Evolutionary conservation across 2,329 filamentous ascomycete species (phyloP).

Genomic region (Pseudofabraea citricarpa): DNA sequence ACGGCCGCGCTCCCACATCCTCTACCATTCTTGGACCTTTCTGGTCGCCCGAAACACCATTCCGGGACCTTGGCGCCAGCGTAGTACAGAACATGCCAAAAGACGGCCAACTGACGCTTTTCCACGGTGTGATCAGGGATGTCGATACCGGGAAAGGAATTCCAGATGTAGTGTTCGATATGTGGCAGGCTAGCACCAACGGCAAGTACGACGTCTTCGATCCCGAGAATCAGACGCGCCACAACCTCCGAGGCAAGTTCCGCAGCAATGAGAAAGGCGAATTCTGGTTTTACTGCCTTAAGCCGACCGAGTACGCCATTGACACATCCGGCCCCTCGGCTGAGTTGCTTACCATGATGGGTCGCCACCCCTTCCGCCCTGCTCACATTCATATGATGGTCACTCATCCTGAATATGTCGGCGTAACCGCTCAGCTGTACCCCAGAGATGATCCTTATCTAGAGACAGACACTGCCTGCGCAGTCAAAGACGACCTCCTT

Average conservation of each 20-base stretch:
- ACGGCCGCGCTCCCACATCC: conserved; percentile 61
- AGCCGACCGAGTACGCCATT: conserved; percentile 69
- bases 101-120: conserved; percentile 55
- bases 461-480: conserved; percentile 39
- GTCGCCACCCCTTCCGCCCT: conserved; percentile 49
- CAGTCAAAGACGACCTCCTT: conserved; percentile 46
- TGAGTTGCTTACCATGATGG: conserved; percentile 44
- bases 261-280: conserved; percentile 63
- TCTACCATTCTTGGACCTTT: conserved; percentile 74
- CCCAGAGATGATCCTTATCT: conserved; percentile 63
- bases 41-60: conserved; percentile 71
- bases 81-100: conserved; percentile 60
- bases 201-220: conserved; percentile 76
- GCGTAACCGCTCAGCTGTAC: conserved; percentile 71
- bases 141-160: conserved; percentile 63
- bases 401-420: conserved; percentile 59
- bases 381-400: conserved; percentile 53
- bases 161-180: conserved; percentile 64
- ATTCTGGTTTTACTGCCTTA: conserved; percentile 70
- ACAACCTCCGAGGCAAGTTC: conserved; percentile 77
- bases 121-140: conserved; percentile 66
- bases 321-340: conserved; percentile 58
- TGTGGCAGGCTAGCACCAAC: conserved; percentile 74
- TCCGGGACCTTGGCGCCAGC: conserved; percentile 60
- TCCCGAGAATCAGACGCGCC: conserved; percentile 62